Evolutionary conservation across 345 rosid species (phyloP), one percentile per base, ranked within the genome.

Genomic region (Rhizophora mangle): DNA sequence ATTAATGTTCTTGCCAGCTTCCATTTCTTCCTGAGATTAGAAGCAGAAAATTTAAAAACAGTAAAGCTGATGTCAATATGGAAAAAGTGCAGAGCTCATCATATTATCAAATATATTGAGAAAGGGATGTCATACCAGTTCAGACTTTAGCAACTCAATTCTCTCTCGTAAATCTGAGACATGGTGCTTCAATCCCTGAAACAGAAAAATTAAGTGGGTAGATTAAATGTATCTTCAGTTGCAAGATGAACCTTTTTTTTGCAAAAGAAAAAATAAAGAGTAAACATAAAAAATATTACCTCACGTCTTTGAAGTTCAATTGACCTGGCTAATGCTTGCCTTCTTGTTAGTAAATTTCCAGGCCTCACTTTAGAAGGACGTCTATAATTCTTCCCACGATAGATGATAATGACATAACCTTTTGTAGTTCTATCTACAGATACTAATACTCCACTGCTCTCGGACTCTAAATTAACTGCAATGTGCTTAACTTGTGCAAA

Each of bases 261-360:
- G 24, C 3, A 43, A 43, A 43, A 3, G 5, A 32, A 53, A 15
- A 46, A 68, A 62, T 64, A 54, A n/a, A 26, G 18, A 26, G 66
- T 18, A 26, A 60, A 71, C 21, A 37, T 6, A 2, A 9, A 62
- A 6, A 36, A 53, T 46, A 21, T 73, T 84, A 91, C 96, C 87
- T 91, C 98, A 37, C 89, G 84, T 76, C 98, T 91, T 71, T 91
- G 98, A 80, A 93, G 94, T 77, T 91, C 98, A 65, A 93, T 77
- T 63, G 98, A 89, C 64, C 86, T 86, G 71, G 90, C 89, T 27
- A 88, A 88, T 71, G 96, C 97, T 69, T 93, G 92, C 72, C 87
- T 85, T 76, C 84, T 85, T 15, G 96, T 83, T 80, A 93, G 79
- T 56, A 93, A 83, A 70, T 86, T 91, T 43, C 72, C 47, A 61